Conservation (phyloP, 148 eudicot genomes). For the Salicornia ramosissima region DNA sequence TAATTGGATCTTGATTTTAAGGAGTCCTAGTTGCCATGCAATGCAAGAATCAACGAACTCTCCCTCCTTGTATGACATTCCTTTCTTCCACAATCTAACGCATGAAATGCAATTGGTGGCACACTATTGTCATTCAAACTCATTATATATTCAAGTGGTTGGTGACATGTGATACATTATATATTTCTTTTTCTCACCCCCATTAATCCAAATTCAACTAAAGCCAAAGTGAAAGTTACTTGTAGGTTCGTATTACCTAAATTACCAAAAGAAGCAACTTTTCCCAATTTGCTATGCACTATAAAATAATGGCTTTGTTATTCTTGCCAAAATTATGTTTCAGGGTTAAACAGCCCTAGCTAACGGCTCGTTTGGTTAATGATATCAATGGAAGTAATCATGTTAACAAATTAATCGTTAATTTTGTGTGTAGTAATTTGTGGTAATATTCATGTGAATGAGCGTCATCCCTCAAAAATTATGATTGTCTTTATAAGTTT, state of each 20-base stretch:
- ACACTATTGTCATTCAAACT: conserved; percentile 14
- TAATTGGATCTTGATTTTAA: no score
- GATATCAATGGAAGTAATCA: no score
- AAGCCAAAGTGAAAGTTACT: conserved; percentile 9
- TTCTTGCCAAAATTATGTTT: no score
- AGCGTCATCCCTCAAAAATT: no score
- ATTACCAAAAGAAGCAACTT: conserved; percentile 4
- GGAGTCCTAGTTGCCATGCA: neutral
- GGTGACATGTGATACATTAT: neutral
- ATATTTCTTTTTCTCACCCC: neutral
- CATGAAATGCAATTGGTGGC: no score
- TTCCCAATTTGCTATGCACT: neutral
- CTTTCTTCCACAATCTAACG: conserved; percentile 7
- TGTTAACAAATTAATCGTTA: no score
- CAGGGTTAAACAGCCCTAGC: no score
- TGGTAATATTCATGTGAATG: no score
- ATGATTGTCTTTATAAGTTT: no score
- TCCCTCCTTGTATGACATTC: neutral
- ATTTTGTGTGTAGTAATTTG: no score
- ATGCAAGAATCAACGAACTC: conserved; percentile 5
- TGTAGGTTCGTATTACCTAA: conserved; percentile 10
- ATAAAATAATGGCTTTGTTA: neutral
- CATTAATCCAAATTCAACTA: neutral
- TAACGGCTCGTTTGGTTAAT: no score
- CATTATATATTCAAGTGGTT: neutral